These are phyloP conservation scores for Xylariaceae sp. DNA, from an alignment of 2,329 filamentous ascomycete species.

Conservation along the genomic window DNA sequence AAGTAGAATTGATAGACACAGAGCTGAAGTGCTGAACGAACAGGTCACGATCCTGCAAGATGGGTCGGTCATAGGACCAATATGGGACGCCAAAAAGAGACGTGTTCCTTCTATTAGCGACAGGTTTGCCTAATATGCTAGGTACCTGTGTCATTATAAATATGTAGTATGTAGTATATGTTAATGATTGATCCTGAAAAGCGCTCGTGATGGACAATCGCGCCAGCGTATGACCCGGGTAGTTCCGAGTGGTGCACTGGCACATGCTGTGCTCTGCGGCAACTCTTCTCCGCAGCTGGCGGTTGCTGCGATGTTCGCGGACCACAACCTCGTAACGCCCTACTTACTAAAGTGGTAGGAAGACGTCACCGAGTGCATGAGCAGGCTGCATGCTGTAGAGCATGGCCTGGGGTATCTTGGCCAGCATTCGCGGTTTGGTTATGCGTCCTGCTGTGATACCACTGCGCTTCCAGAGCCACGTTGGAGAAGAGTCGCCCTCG, in stretches of 20 bases:
- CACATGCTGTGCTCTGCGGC: neutral
- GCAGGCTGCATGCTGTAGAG: slow-evolving; percentile 1
- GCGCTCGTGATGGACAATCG: neutral
- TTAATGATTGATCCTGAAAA: neutral
- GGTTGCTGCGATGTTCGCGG: neutral
- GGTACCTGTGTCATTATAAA: neutral
- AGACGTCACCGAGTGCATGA: neutral
- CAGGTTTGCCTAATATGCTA: neutral
- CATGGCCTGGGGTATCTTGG: slow-evolving; percentile 12
- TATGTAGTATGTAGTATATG: neutral
- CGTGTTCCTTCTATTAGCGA: neutral
- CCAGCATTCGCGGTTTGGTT: slow-evolving; percentile 6
- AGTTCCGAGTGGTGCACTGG: neutral
- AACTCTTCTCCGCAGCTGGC: neutral
- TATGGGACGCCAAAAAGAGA: neutral
- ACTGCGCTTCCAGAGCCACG: slow-evolving; percentile 9
- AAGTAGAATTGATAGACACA: too few species aligned
- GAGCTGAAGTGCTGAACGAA: too few species aligned
- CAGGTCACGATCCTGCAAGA: too few species aligned
- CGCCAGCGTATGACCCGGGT: neutral
- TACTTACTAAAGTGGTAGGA: neutral
- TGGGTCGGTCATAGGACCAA: neutral
- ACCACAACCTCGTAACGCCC: neutral
- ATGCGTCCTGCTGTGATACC: slow-evolving; percentile 19
- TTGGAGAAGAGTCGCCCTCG: neutral